phyloP scores from a whole-genome alignment of 352 stramenopile genomes.

The Globisporangium okanoganense region DNA sequence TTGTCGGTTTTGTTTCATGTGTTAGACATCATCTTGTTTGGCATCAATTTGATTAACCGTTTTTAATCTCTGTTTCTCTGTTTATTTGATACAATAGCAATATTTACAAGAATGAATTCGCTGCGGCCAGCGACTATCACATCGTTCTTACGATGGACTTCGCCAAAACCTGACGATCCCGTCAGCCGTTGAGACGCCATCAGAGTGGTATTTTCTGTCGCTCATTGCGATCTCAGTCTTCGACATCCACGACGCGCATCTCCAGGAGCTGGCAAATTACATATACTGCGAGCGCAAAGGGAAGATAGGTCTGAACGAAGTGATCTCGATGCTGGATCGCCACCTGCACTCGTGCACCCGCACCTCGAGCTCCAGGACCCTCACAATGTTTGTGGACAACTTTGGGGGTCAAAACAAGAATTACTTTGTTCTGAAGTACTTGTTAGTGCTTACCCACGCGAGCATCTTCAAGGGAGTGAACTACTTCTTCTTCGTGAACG shows the following conservation, averaged over 20 bases:
- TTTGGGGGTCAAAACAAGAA: background rate
- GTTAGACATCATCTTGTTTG: too few species aligned
- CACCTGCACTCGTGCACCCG: background rate
- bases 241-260: slow-evolving; percentile 7
- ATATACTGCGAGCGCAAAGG: slow-evolving; percentile 12
- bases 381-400: background rate
- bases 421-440: background rate
- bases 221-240: slow-evolving; percentile 12
- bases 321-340: background rate
- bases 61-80: too few species aligned
- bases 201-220: slow-evolving; percentile 16
- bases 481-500: background rate
- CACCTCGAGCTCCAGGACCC: background rate
- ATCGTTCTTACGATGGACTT: slow-evolving; percentile 16
- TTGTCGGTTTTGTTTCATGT: too few species aligned
- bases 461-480: background rate
- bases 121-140: too few species aligned
- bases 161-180: slow-evolving; percentile 10
- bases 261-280: slow-evolving; percentile 9
- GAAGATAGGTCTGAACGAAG: background rate
- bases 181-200: slow-evolving; percentile 1
- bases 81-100: too few species aligned
- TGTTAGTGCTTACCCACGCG: background rate
- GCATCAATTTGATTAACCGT: too few species aligned
- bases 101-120: too few species aligned